Percentiles rank a stretch among this genome's conserved stretches.
phyloP scores from a whole-genome alignment of 768 basidiomycete genomes.

The Phlebiopsis gigantea region DNA sequence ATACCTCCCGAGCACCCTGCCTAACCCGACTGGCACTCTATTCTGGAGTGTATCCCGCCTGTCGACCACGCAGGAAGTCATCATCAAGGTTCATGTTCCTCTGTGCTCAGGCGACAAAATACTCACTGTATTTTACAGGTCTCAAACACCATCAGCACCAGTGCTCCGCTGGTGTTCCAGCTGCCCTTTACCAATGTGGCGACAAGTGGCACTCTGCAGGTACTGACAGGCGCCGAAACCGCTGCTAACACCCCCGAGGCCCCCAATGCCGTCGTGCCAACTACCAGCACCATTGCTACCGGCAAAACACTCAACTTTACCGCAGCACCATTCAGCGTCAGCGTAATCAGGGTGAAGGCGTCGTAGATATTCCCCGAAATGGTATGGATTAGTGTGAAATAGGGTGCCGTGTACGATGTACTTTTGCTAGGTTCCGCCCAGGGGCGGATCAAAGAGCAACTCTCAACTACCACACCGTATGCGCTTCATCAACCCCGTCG shows the following conservation, averaged over 20 bases:
- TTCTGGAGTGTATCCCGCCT: constrained; percentile 55
- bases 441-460: not conserved
- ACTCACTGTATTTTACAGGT: constrained; percentile 32
- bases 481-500: constrained; percentile 11
- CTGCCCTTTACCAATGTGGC: constrained; percentile 50
- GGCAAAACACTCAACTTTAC: constrained; percentile 49
- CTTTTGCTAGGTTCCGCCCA: not conserved
- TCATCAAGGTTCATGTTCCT: constrained; percentile 46
- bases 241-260: constrained; percentile 51
- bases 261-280: constrained; percentile 44
- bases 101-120: not conserved
- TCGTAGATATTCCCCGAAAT: no score
- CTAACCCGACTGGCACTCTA: constrained; percentile 39
- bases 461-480: not conserved
- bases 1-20: constrained; percentile 60
- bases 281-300: constrained; percentile 38
- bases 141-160: constrained; percentile 41
- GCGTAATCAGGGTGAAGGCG: constrained; percentile 27
- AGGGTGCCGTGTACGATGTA: not conserved
- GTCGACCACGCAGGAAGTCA: constrained; percentile 34
- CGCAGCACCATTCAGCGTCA: constrained; percentile 44
- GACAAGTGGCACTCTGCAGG: constrained; percentile 37
- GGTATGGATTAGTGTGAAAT: not conserved
- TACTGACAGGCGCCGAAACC: constrained; percentile 44
- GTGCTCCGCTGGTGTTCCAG: constrained; percentile 42